phyloP scores from a whole-genome alignment of 2,329 filamentous ascomycete species.

The Neonectria neomacrospora region DNA sequence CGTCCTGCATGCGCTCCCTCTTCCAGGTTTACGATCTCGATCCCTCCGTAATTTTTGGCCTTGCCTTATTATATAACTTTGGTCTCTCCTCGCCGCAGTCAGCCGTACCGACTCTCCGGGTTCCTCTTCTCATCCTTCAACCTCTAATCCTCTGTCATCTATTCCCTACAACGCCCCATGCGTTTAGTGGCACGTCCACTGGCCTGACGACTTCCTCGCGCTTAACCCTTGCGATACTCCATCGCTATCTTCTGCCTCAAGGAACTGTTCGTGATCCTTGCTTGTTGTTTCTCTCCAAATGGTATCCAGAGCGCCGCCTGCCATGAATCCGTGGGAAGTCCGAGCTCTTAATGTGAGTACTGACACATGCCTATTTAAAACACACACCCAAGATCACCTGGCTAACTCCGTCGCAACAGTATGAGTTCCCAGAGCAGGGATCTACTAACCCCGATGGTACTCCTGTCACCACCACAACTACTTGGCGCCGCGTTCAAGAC shows the following conservation, averaged over 20 bases:
- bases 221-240: constrained; percentile 2
- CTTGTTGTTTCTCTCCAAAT: constrained; percentile 22
- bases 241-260: constrained; percentile 15
- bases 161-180: background rate
- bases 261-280: constrained; percentile 9
- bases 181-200: background rate
- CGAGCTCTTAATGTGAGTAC: constrained; percentile 40
- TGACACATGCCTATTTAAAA: background rate
- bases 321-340: constrained; percentile 44
- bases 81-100: background rate
- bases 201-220: background rate
- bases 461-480: constrained; percentile 27
- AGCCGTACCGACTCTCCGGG: rapidly evolving
- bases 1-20: constrained; percentile 1
- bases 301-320: constrained; percentile 29
- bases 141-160: background rate
- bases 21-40: constrained; percentile 20
- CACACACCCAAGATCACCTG: constrained; percentile 10
- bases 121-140: background rate
- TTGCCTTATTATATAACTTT: constrained; percentile 11
- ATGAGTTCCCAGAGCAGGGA: constrained; percentile 41
- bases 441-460: constrained; percentile 37
- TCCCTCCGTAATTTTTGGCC: constrained; percentile 8
- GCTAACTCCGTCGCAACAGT: constrained; percentile 29
- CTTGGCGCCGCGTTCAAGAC: constrained; percentile 51